A percentile compares a stretch with the other conserved stretches of the same genome.
Conservation (phyloP, 2,329 filamentous ascomycete genomes). For the Alternaria sp. region DNA sequence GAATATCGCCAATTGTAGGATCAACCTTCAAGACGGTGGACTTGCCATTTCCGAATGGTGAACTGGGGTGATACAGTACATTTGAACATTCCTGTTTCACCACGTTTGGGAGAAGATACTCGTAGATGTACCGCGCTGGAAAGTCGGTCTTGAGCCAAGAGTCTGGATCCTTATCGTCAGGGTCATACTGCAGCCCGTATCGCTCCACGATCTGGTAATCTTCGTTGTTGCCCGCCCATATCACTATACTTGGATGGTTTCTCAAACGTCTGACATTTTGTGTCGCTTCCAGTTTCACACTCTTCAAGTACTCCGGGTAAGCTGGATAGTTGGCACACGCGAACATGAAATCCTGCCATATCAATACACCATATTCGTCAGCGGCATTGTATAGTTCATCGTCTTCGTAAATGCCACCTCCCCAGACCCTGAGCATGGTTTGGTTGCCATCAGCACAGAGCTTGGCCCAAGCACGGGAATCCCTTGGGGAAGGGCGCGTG, state of each 20-base stretch:
- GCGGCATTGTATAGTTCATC: slow-evolving; percentile 77
- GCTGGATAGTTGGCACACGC: slow-evolving; percentile 70
- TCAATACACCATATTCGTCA: slow-evolving; percentile 78
- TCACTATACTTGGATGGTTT: slow-evolving; percentile 85
- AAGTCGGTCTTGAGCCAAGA: slow-evolving; percentile 89
- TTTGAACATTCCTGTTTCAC: slow-evolving; percentile 72
- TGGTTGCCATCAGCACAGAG: slow-evolving; percentile 80
- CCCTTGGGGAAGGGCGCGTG: slow-evolving; percentile 70
- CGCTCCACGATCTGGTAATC: slow-evolving; percentile 87
- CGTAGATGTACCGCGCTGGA: slow-evolving; percentile 92
- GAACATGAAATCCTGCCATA: slow-evolving; percentile 91
- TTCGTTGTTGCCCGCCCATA: slow-evolving; percentile 94
- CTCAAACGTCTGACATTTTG: slow-evolving; percentile 74
- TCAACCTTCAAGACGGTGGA: slow-evolving; percentile 60
- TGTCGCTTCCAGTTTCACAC: slow-evolving; percentile 61
- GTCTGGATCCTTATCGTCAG: slow-evolving; percentile 77
- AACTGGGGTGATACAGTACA: slow-evolving; percentile 78
- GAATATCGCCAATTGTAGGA: slow-evolving; percentile 84
- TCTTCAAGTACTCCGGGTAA: slow-evolving; percentile 66
- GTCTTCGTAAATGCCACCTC: slow-evolving; percentile 80
- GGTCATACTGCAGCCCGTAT: slow-evolving; percentile 77
- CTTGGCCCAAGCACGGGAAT: slow-evolving; percentile 78
- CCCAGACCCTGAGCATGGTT: slow-evolving; percentile 84
- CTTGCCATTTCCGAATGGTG: slow-evolving; percentile 83
- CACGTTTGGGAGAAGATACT: slow-evolving; percentile 76